Evolutionary conservation across 164 flowering plant species (phyloP), one percentile per base, ranked within the genome.

Genomic region (Stephania yunnanensis): DNA sequence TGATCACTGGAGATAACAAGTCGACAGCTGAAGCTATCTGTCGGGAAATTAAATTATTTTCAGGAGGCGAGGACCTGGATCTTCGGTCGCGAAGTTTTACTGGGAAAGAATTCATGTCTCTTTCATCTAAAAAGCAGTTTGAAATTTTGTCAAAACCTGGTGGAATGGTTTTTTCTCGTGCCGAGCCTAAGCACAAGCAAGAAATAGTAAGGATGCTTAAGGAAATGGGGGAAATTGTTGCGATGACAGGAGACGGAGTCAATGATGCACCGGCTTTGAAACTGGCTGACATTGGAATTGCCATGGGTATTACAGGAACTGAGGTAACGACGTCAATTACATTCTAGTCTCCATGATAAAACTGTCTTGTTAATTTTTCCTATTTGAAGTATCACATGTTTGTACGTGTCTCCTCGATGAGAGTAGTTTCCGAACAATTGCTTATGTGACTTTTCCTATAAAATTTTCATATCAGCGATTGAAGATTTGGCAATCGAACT

Each of bases 191-290:
- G 79, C 98, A 92, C 80, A 95, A 92, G 80, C 98, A 95, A 84
- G 97, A 95, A 6, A 91, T 95, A 71, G 98, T 95, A 1, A 87
- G 97, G 81, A 81, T 89, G 89, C 86, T 95, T 46, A 92, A 95
- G 77, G 97, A 91, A 68, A 86, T 81, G 84, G 97, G 93, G 11
- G 97, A 95, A 74, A 83, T 92, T 82, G 98, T 92, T 72, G 98
- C 98, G 74, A 95, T 95, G 98, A 92, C 98, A 20, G 98, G 98
- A 46, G 98, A 95, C 78, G 98, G 98, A 22, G 98, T 95, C 58
- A 95, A 95, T 82, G 97, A 92, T 85, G 97, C 98, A 52, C 98
- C 97, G 73, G 98, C 98, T 25, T 81, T 95, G 65, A 95, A 95
- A 83, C 84, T 91, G 17, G 97, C 97, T 71, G 94, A 90, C 76